A percentile compares a stretch with the other conserved stretches of the same genome.
Conservation (phyloP, 2,329 filamentous ascomycete species). For the Penicillium nordicum region DNA sequence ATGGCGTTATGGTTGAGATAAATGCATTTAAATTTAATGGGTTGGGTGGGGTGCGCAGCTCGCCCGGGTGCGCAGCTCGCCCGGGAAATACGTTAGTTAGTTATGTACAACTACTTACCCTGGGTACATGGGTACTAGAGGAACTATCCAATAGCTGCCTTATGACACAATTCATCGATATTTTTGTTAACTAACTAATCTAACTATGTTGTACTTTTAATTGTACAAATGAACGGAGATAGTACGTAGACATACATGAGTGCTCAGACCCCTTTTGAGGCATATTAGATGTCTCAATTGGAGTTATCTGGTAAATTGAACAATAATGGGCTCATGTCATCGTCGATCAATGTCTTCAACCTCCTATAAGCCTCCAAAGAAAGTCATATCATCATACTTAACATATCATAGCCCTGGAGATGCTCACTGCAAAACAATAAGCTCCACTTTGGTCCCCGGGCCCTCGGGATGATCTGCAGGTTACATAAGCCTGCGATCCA, state of each 20-base stretch:
- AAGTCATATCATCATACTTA: background rate
- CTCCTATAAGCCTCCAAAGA: background rate
- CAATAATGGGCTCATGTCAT: background rate
- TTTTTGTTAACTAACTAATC: background rate
- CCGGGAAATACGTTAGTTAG: too few relatives aligned
- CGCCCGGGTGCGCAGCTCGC: too few relatives aligned
- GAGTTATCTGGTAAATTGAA: background rate
- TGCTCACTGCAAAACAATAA: background rate
- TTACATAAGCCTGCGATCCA: conserved; percentile 18
- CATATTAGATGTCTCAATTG: conserved; percentile 11
- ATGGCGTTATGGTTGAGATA: too few relatives aligned
- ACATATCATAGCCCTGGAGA: background rate
- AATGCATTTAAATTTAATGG: too few relatives aligned
- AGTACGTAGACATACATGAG: background rate
- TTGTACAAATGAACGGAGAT: background rate
- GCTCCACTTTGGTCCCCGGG: background rate
- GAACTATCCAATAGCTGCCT: too few relatives aligned
- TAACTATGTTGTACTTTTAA: background rate
- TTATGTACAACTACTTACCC: background rate
- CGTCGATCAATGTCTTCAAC: background rate
- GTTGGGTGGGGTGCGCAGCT: too few relatives aligned
- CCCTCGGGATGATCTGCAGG: conserved; percentile 7
- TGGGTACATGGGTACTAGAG: too few relatives aligned
- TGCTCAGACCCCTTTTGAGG: conserved; percentile 5
- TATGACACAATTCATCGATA: background rate